These are phyloP conservation scores for Chrysoporthe puriensis DNA, from an alignment of 2,329 filamentous ascomycete species.

Conservation along the genomic window DNA sequence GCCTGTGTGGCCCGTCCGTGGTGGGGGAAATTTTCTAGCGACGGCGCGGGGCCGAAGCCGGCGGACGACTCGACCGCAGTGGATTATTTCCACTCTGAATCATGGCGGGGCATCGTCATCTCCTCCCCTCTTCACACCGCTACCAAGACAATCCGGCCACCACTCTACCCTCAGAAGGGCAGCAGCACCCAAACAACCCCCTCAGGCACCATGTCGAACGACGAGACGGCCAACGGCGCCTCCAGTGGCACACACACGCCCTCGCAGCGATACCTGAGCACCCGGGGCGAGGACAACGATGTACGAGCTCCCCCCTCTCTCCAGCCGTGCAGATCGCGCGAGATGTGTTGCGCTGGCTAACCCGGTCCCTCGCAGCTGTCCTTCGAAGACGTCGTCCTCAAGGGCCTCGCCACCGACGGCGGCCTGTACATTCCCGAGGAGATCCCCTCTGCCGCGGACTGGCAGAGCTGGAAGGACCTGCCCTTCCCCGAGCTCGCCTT, in stretches of 20 bases:
- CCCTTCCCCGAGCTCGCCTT: constrained; percentile 82
- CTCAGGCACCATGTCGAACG: constrained; percentile 45
- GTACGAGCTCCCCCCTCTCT: constrained; percentile 39
- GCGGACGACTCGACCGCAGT: constrained; percentile 2
- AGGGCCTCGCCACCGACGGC: constrained; percentile 83
- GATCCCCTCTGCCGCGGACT: constrained; percentile 59
- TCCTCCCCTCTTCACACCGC: constrained; percentile 4
- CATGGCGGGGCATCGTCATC: constrained; percentile 12
- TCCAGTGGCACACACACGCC: constrained; percentile 43
- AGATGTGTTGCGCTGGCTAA: constrained; percentile 3
- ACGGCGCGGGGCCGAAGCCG: constrained; percentile 24
- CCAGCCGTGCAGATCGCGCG: constrained; percentile 24
- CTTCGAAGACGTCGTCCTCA: constrained; percentile 89
- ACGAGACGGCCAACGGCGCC: constrained; percentile 42
- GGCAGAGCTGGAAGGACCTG: constrained; percentile 74
- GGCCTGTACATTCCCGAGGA: constrained; percentile 88
- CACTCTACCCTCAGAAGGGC: neutral
- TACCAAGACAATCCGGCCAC: constrained; percentile 1
- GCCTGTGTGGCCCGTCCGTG: neutral
- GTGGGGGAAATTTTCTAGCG: constrained; percentile 20
- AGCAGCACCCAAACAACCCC: neutral
- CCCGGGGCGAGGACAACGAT: constrained; percentile 53
- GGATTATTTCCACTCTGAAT: constrained; percentile 12
- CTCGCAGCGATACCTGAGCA: constrained; percentile 56
- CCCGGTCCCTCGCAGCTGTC: constrained; percentile 62